A percentile compares a stretch with the other conserved stretches of the same genome.
Evolutionary conservation across 805 yeast genomes (phyloP).

Genomic region (Ascoidea rubescens): DNA sequence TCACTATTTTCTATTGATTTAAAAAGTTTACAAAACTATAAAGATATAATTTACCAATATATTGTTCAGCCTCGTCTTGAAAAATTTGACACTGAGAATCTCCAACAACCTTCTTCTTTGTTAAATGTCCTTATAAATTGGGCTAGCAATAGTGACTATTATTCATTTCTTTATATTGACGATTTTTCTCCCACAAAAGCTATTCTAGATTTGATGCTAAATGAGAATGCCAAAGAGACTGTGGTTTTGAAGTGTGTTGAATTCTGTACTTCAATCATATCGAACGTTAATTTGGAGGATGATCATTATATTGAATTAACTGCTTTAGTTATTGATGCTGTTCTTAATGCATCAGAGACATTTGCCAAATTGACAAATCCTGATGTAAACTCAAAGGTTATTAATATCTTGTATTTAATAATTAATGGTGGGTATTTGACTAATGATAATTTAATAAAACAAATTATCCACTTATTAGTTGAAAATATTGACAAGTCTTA

Average conservation of each 20-base stretch:
- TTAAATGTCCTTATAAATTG: constrained; percentile 51
- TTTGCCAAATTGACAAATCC: constrained; percentile 12
- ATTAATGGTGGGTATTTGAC: constrained; percentile 45
- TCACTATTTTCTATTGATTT: constrained; percentile 34
- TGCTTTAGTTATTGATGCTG: constrained; percentile 40
- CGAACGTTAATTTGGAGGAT: constrained; percentile 24
- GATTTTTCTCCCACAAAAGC: constrained; percentile 40
- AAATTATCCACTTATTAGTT: constrained; percentile 43
- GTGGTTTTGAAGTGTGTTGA: constrained; percentile 45
- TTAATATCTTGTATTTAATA: constrained; percentile 35
- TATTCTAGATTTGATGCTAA: constrained; percentile 38
- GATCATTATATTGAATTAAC: constrained; percentile 32
- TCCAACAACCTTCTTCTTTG: constrained; percentile 72
- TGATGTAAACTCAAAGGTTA: constrained; percentile 38
- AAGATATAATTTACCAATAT: constrained; percentile 32
- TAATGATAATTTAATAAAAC: constrained; percentile 35
- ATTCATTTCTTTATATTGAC: constrained; percentile 40
- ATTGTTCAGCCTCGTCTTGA: constrained; percentile 53
- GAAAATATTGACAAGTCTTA: constrained; percentile 46
- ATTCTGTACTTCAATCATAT: constrained; percentile 34
- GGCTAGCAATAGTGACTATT: constrained; percentile 31
- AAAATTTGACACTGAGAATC: constrained; percentile 60
- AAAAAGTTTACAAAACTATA: constrained; percentile 39
- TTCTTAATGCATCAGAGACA: constrained; percentile 1
- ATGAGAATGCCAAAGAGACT: constrained; percentile 47